Base-by-base conservation (phyloP, 73 alveolate species). In the Paramecium primaurelia region DNA sequence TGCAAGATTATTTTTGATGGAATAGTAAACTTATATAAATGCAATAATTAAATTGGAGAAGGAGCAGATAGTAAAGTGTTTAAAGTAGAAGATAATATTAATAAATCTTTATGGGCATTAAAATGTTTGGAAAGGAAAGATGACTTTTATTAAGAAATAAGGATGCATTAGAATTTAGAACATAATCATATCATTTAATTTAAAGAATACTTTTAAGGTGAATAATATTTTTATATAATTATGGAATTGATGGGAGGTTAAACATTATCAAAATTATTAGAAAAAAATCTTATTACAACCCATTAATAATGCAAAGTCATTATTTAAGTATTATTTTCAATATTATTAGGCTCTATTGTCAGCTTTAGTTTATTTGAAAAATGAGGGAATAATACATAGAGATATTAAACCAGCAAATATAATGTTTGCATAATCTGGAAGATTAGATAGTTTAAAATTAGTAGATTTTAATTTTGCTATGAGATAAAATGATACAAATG, bases 31-130 rank as follows among this genome's bases (percentile, higher is more conserved):
- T 73, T 73, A 6, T 64, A 28, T 26, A 64, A 64, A 10, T 64
- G 84, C 9, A 64, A 3, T 64, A 12, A 18, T 12, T 64, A 64
- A 28, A 64, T 64, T 25, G 84, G 84, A 32, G 84, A 64, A 20
- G 84, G 84, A 64, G 84, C 84, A 64, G 84, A 64, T 64, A 64
- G 84, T 28, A 64, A 64, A 64, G 84, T 64, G 30, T 64, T 64
- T 73, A 73, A 38, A 73, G 59, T 73, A 2, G 87, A 73, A 73
- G 87, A 73, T 12, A 8, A 3, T 1, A 11, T 73, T 16, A 16
- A 36, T 11, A 34, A 73, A n/a, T 37, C 40, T 1, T 40, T 4
- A 6, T 73, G 64, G 87, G 87, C 60, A 32, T 2, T 73, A 16
- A 73, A 73, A 73, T 34, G 58, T 73, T 49, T 49, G 25, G 84